These are phyloP conservation scores for Solanum hybrid DNA, from an alignment of 305 asterid species.

Conservation along the genomic window DNA sequence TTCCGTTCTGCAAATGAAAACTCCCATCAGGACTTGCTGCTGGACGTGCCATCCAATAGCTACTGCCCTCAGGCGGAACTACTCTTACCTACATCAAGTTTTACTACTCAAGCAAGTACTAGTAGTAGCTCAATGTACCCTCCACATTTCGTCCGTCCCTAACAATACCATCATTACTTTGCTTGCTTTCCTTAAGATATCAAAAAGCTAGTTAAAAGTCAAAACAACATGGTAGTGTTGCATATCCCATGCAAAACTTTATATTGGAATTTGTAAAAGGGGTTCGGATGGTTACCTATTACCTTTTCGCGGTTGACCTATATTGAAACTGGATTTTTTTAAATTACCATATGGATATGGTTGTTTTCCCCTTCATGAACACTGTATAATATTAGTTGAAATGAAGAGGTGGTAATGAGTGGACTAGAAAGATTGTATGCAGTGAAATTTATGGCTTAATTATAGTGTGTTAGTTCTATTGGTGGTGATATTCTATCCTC, in stretches of 20 bases:
- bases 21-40: constrained; percentile 58
- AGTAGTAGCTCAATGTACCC: constrained; percentile 50
- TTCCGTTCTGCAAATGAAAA: constrained; percentile 29
- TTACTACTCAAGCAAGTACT: constrained; percentile 51
- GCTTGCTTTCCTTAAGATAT: constrained; percentile 14
- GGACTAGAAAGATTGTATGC: not conserved
- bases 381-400: constrained; percentile 31
- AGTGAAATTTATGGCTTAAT: not conserved
- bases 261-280: constrained; percentile 12
- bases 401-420: constrained; percentile 2
- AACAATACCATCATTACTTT: constrained; percentile 24
- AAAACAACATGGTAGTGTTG: constrained; percentile 20
- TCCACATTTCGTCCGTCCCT: constrained; percentile 25
- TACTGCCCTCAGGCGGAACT: constrained; percentile 81
- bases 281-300: constrained; percentile 17
- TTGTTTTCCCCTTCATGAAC: constrained; percentile 19
- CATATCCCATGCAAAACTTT: constrained; percentile 20
- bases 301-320: not conserved
- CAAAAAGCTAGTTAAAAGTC: constrained; percentile 5
- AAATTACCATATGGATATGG: constrained; percentile 18
- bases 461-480: not conserved
- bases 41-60: constrained; percentile 58
- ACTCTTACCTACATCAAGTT: constrained; percentile 35
- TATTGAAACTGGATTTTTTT: constrained; percentile 3
- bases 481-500: not conserved